Base-by-base conservation (phyloP, 2,329 filamentous ascomycete genomes). In the Trichoderma brevicompactum region DNA sequence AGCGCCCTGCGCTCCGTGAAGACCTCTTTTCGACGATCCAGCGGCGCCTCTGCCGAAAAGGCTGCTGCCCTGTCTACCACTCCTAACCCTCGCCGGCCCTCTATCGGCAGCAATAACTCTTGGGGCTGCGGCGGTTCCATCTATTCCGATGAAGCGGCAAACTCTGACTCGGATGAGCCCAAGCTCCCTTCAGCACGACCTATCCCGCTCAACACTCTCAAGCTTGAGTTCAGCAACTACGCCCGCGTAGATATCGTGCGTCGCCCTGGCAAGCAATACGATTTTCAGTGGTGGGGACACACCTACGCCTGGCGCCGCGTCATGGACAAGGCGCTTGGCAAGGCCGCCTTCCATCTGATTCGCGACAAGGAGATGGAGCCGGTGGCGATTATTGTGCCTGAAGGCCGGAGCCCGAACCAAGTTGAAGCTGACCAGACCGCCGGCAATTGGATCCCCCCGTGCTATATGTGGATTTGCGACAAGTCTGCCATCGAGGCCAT, bases 181-280 rank as follows among this genome's bases (percentile, higher is more conserved):
- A 66, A 71, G 60, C 66, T 68, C 46, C 67, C 70, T 59, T 72
- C 73, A 43, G 66, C 71, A 34, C 75, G 74, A 65, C 72, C 76
- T 28, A 79, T 78, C 61, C 73, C 82, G 50, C 86, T 91, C 17
- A 92, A 96, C 76, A 89, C 85, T 41, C 91, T 94, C 75, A 92
- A 93, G 78, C 85, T 99, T 40, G 94, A 98, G 75, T 99, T 97
- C 76, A 96, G 92, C 70, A 99, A 98, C 80, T 99, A 99, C 75
- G 94, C 94, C 2, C 92, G 95, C 71, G 88, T 98, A 46, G 91
- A 97, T 69, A 80, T 99, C 58, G 88, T 86, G 70, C 87, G 92
- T 58, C 88, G 87, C 70, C 81, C 83, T 50, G 83, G 83, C 68
- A 94, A 93, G 78, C 86, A 87, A 68, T 98, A 97, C 76, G 91